Evolutionary conservation across 2,329 filamentous ascomycete genomes (phyloP).

Genomic region (Lecanicillium sp.): DNA sequence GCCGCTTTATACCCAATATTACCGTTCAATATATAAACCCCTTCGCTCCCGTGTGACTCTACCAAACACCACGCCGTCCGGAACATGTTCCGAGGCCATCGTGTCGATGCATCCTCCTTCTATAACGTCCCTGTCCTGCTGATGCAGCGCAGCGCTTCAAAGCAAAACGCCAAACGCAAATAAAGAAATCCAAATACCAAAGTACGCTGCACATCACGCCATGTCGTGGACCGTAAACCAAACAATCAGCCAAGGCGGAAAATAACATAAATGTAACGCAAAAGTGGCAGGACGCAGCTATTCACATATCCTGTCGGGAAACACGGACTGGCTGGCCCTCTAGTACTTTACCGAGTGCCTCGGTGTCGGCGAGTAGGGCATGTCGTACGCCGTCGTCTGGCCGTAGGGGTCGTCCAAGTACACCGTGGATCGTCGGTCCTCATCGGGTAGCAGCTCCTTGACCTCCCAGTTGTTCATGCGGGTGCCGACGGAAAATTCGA

Average conservation of each 20-base stretch:
- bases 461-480: conserved; percentile 98
- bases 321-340: conserved; percentile 8
- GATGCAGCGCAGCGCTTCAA: too few species aligned
- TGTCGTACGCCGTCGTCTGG: conserved; percentile 47
- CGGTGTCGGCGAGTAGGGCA: conserved; percentile 38
- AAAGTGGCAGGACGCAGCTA: too few species aligned
- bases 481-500: conserved; percentile 94
- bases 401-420: conserved; percentile 63
- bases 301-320: conserved; percentile 4
- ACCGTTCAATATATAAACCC: too few species aligned
- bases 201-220: not conserved
- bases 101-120: too few species aligned
- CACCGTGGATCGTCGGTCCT: conserved; percentile 65
- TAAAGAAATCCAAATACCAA: not conserved
- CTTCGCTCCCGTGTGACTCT: too few species aligned
- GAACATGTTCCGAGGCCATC: too few species aligned
- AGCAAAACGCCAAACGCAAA: not conserved
- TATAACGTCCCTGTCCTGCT: too few species aligned
- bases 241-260: not conserved
- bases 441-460: conserved; percentile 79
- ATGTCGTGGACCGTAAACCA: not conserved
- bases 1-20: too few species aligned
- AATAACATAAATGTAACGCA: too few species aligned
- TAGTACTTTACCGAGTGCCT: conserved; percentile 41
- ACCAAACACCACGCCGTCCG: too few species aligned